Percentiles rank a stretch among this genome's conserved stretches.
Conservation (phyloP, 305 asterid genomes). For the Nicotiana rustica region DNA sequence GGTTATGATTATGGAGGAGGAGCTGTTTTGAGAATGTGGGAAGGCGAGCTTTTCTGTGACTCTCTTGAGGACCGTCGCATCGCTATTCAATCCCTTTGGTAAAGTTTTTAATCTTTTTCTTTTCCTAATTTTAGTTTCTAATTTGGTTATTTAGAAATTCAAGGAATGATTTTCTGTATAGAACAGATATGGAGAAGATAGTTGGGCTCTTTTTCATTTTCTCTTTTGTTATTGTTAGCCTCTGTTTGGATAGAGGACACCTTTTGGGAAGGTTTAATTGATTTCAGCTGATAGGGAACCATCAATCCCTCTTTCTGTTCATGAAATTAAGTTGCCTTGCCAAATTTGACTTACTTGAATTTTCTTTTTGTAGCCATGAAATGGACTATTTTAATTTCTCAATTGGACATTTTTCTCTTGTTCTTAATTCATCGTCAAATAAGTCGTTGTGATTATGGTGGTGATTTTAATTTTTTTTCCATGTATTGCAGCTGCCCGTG, state of each 20-base stretch:
- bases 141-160: not conserved
- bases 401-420: not conserved
- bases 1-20: constrained; percentile 47
- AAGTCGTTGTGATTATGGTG: not conserved
- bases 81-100: constrained; percentile 89
- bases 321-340: not conserved
- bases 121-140: not conserved
- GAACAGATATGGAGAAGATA: not conserved
- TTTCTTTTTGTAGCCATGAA: not conserved
- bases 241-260: not conserved
- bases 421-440: not conserved
- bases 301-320: not conserved
- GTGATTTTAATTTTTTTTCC: constrained; percentile 22
- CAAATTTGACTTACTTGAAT: constrained; percentile 3
- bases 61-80: constrained; percentile 77
- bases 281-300: not conserved
- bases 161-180: not conserved
- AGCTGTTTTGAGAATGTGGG: constrained; percentile 93
- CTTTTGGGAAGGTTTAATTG: not conserved
- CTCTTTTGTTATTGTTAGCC: not conserved
- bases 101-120: constrained; percentile 29
- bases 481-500: constrained; percentile 84
- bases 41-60: constrained; percentile 81
- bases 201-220: not conserved
- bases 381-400: not conserved